Evolutionary conservation across 2,329 filamentous ascomycete species (phyloP).

Genomic region (Pseudodiploospora longispora): DNA sequence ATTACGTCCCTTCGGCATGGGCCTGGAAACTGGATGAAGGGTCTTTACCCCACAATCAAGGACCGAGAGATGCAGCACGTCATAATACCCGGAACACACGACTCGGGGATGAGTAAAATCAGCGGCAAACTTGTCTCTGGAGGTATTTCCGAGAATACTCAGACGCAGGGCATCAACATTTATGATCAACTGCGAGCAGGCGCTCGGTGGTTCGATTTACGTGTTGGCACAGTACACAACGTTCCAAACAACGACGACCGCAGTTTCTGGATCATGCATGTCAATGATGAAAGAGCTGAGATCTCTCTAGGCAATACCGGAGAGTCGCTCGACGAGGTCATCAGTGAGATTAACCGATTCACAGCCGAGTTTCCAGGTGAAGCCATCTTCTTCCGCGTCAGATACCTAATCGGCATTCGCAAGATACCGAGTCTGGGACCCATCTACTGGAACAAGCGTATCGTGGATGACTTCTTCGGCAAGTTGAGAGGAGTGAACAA

Average conservation of each 20-base stretch:
- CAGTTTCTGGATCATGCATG: conserved; percentile 34
- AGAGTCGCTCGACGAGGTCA: conserved; percentile 32
- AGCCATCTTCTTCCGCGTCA: conserved; percentile 38
- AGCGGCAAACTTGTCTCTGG: conserved; percentile 24
- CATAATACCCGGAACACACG: conserved; percentile 40
- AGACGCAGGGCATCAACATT: conserved; percentile 36
- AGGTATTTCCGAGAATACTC: conserved; percentile 31
- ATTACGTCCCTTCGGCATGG: conserved; percentile 21
- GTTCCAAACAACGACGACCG: conserved; percentile 9
- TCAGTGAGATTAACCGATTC: conserved; percentile 37
- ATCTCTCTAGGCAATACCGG: conserved; percentile 38
- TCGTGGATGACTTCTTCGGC: conserved; percentile 35
- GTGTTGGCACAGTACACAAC: conserved; percentile 26
- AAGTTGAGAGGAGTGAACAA: conserved; percentile 33
- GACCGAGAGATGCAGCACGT: conserved; percentile 35
- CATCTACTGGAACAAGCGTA: conserved; percentile 26
- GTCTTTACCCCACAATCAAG: conserved; percentile 23
- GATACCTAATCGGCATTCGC: conserved; percentile 32
- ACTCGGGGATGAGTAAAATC: conserved; percentile 39
- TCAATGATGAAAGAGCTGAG: conserved; percentile 25
- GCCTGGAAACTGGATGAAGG: conserved; percentile 24
- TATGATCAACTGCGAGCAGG: conserved; percentile 37
- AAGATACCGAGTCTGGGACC: conserved; percentile 20
- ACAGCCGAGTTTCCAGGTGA: conserved; percentile 34
- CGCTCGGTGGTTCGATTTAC: conserved; percentile 39